phyloP scores from a whole-genome alignment of 2,329 filamentous ascomycete species.

The Fusarium citri region DNA sequence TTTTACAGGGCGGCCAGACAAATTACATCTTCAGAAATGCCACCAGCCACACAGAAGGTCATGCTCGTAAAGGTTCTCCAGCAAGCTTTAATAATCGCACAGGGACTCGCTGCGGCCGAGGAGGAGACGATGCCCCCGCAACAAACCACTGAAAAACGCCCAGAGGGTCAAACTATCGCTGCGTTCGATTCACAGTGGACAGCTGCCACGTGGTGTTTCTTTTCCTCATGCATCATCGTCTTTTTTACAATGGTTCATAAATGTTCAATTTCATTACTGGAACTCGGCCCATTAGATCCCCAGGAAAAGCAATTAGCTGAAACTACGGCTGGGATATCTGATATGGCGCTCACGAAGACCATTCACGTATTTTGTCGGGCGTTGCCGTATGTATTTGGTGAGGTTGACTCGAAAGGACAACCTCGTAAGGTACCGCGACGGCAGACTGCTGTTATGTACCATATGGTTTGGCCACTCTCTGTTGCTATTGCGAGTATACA shows the following conservation, averaged over 20 bases:
- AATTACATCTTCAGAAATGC: background rate
- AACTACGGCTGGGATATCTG: background rate
- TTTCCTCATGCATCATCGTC: background rate
- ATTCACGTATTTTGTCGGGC: background rate
- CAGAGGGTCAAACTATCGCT: background rate
- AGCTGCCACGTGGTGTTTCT: constrained; percentile 15
- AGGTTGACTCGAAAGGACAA: constrained; percentile 8
- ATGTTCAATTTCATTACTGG: background rate
- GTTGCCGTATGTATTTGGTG: constrained; percentile 21
- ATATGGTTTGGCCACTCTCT: constrained; percentile 27
- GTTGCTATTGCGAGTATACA: constrained; percentile 2
- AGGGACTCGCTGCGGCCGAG: background rate
- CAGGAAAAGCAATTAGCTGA: constrained; percentile 3
- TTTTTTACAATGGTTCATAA: constrained; percentile 10
- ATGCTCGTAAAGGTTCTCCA: constrained; percentile 4
- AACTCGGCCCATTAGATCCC: accelerated
- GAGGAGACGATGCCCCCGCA: constrained; percentile 2
- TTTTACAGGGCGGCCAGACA: constrained; percentile 25
- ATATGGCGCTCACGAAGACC: constrained; percentile 2
- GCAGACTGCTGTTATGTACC: constrained; percentile 25
- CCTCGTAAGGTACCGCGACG: constrained; percentile 1
- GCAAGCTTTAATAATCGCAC: constrained; percentile 8
- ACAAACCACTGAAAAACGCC: constrained; percentile 8
- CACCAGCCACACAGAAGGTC: background rate
- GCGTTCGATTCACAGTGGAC: constrained; percentile 18